These are phyloP conservation scores for Candida montana DNA, from an alignment of 805 yeast genomes.

Conservation along the genomic window DNA sequence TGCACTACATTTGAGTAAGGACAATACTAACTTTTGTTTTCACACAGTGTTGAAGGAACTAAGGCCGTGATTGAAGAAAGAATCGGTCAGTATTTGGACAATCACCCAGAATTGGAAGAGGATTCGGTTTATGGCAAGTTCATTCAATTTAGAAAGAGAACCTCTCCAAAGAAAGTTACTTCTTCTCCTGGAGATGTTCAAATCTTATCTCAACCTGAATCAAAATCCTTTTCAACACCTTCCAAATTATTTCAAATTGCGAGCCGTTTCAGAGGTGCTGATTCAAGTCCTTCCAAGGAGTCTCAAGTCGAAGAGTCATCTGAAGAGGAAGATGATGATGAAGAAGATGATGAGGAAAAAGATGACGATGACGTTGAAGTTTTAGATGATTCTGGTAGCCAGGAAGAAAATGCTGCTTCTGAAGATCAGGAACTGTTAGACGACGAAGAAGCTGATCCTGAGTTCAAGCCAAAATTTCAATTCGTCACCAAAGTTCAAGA, in stretches of 20 bases:
- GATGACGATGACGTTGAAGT: slow-evolving; percentile 11
- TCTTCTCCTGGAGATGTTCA: slow-evolving; percentile 12
- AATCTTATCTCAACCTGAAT: slow-evolving; percentile 10
- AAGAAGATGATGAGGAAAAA: slow-evolving; percentile 10
- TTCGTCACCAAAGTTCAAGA: slow-evolving; percentile 17
- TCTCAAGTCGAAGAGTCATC: background rate
- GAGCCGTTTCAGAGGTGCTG: slow-evolving; percentile 16
- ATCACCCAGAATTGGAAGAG: slow-evolving; percentile 28
- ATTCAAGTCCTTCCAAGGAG: slow-evolving; percentile 21
- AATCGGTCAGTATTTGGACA: slow-evolving; percentile 23
- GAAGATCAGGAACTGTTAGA: slow-evolving; percentile 15
- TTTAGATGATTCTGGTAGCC: slow-evolving; percentile 5
- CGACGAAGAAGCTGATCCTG: slow-evolving; percentile 13
- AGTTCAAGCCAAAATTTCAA: slow-evolving; percentile 9
- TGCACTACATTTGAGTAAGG: no score
- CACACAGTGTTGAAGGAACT: slow-evolving; percentile 26
- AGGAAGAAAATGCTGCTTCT: slow-evolving; percentile 11
- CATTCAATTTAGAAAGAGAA: slow-evolving; percentile 23
- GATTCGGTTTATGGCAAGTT: slow-evolving; percentile 21
- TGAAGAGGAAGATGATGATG: slow-evolving; percentile 5
- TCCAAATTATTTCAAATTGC: slow-evolving; percentile 16
- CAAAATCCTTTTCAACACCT: slow-evolving; percentile 18
- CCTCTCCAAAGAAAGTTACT: slow-evolving; percentile 23
- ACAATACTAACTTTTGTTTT: no score
- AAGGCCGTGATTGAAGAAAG: slow-evolving; percentile 27